Evolutionary conservation across 2,329 filamentous ascomycete genomes (phyloP), one percentile per base, ranked within the genome.

Genomic region (Macrophomina phaseolina): DNA sequence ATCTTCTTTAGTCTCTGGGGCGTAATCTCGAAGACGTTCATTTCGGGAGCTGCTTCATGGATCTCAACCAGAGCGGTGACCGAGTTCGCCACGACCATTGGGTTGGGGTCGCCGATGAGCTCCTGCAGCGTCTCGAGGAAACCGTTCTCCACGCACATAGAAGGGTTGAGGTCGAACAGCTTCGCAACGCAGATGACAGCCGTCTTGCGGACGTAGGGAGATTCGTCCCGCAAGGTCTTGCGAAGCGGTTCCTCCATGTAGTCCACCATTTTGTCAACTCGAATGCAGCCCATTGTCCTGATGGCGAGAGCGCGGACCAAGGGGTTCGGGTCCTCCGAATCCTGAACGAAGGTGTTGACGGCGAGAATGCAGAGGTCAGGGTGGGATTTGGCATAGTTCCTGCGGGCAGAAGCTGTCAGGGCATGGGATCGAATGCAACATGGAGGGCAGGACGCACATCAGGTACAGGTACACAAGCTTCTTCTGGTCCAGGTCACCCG

Each of bases 301-400:
- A 99, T 97, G 65, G 95, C 95, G 62, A 99, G 86, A 61, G 95
- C 95, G 84, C 95, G 87, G 75, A 99, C 93, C 30, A 99, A 87
- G 14, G 95, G 95, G 76, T 99, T 99, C 51, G 95, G 95, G 75
- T 99, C 95, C 87, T 99, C 95, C 16, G 95, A 95, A 79, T 99
- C 95, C 85, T 99, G 95, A 5, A 98, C 95, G 76, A 99, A 99
- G 14, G 95, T 99, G 79, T 99, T 99, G 76, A 99, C 95, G 71
- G 95, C 95, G 73, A 99, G 89, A 81, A 99, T 99, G 79, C 95
- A 99, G 42, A 99, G 89, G 77, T 99, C 95, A 38, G 95, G 95
- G 81, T 99, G 95, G 71, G 94, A 97, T 84, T 99, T 99, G 74
- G 95, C 95, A 81, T 99, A 99, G 81, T 99, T 99, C 93, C 93